Conservation (phyloP, 129 eudicot species). For the Kitagawia praeruptora region DNA sequence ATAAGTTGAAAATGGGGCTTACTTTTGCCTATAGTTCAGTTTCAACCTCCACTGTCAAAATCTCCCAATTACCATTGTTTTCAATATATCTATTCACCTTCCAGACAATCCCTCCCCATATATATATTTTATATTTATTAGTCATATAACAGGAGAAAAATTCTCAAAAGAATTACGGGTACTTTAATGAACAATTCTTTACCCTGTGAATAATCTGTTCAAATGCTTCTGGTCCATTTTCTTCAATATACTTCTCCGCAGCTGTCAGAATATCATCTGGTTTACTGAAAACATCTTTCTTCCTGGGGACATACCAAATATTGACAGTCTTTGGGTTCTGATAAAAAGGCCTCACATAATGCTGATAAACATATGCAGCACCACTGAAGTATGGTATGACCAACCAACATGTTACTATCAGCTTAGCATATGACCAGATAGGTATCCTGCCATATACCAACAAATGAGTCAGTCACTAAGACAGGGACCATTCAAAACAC, state of each 20-base stretch:
- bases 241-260: conserved; percentile 59
- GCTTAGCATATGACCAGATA: conserved; percentile 87
- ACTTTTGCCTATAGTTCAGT: not conserved
- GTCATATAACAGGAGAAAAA: not conserved
- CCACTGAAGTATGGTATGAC: conserved; percentile 93
- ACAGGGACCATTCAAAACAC: not conserved
- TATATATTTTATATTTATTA: not conserved
- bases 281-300: conserved; percentile 48
- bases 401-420: conserved; percentile 85
- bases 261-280: conserved; percentile 70
- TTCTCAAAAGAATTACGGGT: not conserved
- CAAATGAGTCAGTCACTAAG: not conserved
- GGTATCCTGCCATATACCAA: conserved; percentile 65
- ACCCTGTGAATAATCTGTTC: conserved; percentile 57
- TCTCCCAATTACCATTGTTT: not conserved
- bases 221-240: conserved; percentile 56
- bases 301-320: conserved; percentile 64
- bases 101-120: not conserved
- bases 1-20: not conserved
- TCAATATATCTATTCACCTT: not conserved
- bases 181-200: not conserved
- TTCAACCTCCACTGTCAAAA: not conserved
- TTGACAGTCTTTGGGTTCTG: conserved; percentile 39
- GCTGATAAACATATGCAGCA: conserved; percentile 82
- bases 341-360: conserved; percentile 64